phyloP scores from a whole-genome alignment of 2,329 filamentous ascomycete genomes.

The Penicillium griseofulvum region DNA sequence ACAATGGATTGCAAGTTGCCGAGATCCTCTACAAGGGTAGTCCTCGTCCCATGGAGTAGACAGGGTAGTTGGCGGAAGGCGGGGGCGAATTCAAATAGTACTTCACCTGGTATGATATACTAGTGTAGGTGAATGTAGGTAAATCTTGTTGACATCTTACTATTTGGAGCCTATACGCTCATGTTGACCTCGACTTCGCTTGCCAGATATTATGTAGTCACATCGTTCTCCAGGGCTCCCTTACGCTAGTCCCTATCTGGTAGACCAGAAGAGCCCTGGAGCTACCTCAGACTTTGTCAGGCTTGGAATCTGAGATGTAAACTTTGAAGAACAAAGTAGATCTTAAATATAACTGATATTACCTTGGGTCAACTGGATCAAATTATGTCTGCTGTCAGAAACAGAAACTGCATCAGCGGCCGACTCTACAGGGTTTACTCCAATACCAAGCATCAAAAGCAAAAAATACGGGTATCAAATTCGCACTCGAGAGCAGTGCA shows the following conservation, averaged over 20 bases:
- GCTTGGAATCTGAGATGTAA: background rate
- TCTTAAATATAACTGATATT: background rate
- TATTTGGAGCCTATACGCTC: no score
- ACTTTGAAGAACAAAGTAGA: background rate
- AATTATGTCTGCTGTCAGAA: background rate
- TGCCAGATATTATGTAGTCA: background rate
- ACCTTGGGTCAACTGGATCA: background rate
- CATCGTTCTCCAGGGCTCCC: background rate
- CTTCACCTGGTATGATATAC: background rate
- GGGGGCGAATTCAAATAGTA: background rate
- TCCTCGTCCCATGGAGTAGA: background rate
- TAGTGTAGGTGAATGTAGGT: no score
- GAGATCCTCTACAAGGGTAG: background rate
- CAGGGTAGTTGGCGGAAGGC: background rate
- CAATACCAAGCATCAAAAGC: background rate
- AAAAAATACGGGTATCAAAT: slow-evolving; percentile 18
- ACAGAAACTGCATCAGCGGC: background rate
- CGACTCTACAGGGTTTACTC: background rate
- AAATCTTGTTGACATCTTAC: background rate
- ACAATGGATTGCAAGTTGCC: background rate
- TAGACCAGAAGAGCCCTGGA: background rate
- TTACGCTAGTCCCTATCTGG: background rate
- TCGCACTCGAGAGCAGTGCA: slow-evolving; percentile 11
- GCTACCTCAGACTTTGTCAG: background rate
- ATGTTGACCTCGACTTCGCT: background rate